A percentile compares a stretch with the other conserved stretches of the same genome.
Conservation (phyloP, 768 basidiomycete species). For the Grammothele lineata region DNA sequence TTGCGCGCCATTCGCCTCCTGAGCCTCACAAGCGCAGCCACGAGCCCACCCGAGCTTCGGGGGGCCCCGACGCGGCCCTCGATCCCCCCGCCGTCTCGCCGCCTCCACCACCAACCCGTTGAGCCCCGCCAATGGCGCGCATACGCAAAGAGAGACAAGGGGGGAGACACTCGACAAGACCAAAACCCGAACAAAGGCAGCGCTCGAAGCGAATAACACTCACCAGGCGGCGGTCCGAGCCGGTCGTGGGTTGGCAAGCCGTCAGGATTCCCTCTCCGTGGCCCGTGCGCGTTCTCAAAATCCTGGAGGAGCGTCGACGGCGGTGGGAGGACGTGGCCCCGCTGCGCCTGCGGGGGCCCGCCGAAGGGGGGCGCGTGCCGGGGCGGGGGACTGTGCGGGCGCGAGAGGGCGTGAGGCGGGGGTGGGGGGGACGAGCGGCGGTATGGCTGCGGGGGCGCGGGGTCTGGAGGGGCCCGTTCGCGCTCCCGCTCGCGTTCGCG, state of each 20-base stretch:
- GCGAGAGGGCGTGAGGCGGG: constrained; percentile 12
- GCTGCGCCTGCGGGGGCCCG: constrained; percentile 1
- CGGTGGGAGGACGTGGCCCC: constrained; percentile 18
- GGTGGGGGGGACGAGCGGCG: constrained; percentile 17
- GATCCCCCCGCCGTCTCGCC: too few species aligned
- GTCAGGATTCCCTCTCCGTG: constrained; percentile 14
- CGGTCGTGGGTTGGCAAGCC: constrained; percentile 17
- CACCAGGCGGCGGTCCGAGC: constrained; percentile 11
- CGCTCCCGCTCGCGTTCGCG: constrained; percentile 22
- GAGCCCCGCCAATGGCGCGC: too few species aligned
- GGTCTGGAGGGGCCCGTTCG: constrained; percentile 16
- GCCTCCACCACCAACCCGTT: too few species aligned
- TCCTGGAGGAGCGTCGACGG: constrained; percentile 19
- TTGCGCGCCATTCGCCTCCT: too few species aligned
- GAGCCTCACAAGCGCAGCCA: too few species aligned
- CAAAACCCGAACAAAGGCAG: not conserved
- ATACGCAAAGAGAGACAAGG: too few species aligned
- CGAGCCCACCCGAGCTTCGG: too few species aligned
- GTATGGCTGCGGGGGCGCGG: constrained; percentile 17
- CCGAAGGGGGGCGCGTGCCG: constrained; percentile 10
- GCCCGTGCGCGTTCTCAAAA: constrained; percentile 16
- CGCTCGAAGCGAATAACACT: constrained; percentile 3
- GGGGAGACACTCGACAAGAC: not conserved
- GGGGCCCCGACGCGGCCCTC: too few species aligned
- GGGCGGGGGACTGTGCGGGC: constrained; percentile 11